Conservation (phyloP, 495 filamentous ascomycete species). For the Monascus purpureus region DNA sequence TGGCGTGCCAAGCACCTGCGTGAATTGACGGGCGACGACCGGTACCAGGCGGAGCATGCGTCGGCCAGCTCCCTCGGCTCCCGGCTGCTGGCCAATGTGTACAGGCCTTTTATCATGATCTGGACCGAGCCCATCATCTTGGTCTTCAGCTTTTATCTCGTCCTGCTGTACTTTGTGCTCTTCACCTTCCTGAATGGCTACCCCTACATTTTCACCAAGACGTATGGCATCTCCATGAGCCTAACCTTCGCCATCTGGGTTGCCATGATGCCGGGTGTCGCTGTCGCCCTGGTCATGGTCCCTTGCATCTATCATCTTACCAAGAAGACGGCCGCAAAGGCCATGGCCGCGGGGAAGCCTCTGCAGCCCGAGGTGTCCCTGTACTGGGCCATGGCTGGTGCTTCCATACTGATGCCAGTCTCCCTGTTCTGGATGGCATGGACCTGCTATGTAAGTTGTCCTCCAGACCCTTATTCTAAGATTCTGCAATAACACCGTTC, state of each 20-base stretch:
- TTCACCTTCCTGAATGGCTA: slow-evolving; percentile 51
- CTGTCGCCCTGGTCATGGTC: slow-evolving; percentile 25
- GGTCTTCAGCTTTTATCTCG: slow-evolving; percentile 38
- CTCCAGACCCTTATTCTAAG: neutral
- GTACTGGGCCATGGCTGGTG: slow-evolving; percentile 38
- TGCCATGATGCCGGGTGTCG: slow-evolving; percentile 38
- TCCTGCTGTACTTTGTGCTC: slow-evolving; percentile 45
- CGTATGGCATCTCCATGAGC: slow-evolving; percentile 34
- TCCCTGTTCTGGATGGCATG: slow-evolving; percentile 51
- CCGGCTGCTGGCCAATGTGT: neutral
- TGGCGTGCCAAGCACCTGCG: slow-evolving; percentile 30
- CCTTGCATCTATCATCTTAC: slow-evolving; percentile 28
- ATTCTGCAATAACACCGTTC: neutral
- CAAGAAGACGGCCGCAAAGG: slow-evolving; percentile 6
- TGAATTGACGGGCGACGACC: slow-evolving; percentile 18
- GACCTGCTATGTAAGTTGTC: slow-evolving; percentile 26
- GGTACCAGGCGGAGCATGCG: slow-evolving; percentile 14
- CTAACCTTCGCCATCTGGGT: slow-evolving; percentile 38
- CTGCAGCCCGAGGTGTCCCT: slow-evolving; percentile 39
- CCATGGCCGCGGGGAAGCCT: neutral
- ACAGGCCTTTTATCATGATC: neutral
- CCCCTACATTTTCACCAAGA: slow-evolving; percentile 42
- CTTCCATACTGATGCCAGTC: slow-evolving; percentile 38
- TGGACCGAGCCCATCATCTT: slow-evolving; percentile 28
- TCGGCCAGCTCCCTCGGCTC: neutral